These are phyloP conservation scores for Pisolithus marmoratus DNA, from an alignment of 768 basidiomycete genomes.

Conservation along the genomic window DNA sequence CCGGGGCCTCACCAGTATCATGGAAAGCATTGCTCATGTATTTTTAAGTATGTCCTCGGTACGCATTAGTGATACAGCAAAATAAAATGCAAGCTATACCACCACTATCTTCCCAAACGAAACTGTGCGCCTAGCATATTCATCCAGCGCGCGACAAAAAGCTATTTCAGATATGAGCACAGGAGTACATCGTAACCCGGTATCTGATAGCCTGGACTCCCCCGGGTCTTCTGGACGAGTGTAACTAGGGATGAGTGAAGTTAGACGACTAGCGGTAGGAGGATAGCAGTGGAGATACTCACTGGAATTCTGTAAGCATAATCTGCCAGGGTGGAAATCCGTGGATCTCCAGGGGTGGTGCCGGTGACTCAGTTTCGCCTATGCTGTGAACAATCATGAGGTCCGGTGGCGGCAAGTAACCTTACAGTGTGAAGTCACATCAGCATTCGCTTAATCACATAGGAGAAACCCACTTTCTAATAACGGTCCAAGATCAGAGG, in stretches of 20 bases:
- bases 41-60: background rate
- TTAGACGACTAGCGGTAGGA: slow-evolving; percentile 3
- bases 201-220: background rate
- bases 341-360: slow-evolving; percentile 55
- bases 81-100: background rate
- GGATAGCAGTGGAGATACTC: slow-evolving; percentile 21
- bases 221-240: slow-evolving; percentile 15
- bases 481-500: slow-evolving; percentile 40
- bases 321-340: slow-evolving; percentile 86
- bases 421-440: slow-evolving; percentile 33
- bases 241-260: slow-evolving; percentile 9
- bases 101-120: slow-evolving; percentile 63
- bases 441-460: background rate
- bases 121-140: slow-evolving; percentile 71
- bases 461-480: slow-evolving; percentile 57
- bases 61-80: background rate
- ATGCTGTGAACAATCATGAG: slow-evolving; percentile 71
- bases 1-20: background rate
- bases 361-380: slow-evolving; percentile 30
- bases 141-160: slow-evolving; percentile 68
- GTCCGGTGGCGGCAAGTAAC: slow-evolving; percentile 62
- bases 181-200: background rate
- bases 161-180: slow-evolving; percentile 44
- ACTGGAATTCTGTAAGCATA: slow-evolving; percentile 78
- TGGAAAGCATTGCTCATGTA: background rate